Conservation (phyloP, 108 stramenopile species). For the Fragilaria radians region DNA sequence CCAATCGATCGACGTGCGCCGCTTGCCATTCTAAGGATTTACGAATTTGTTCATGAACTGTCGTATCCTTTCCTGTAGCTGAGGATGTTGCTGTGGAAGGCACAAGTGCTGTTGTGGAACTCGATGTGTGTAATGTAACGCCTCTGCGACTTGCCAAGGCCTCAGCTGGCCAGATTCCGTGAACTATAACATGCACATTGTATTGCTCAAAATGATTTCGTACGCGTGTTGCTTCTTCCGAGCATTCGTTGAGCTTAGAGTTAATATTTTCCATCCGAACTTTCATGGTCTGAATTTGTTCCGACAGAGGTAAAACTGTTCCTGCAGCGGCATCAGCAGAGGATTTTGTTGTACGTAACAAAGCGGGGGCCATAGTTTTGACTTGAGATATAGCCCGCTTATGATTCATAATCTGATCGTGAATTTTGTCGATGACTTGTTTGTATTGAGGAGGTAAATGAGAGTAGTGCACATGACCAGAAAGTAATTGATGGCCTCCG, state of each 20-base stretch:
- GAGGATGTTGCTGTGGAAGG: neutral
- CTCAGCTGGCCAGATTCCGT: conserved; percentile 77
- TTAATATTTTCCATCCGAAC: conserved; percentile 16
- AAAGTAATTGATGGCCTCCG: conserved; percentile 28
- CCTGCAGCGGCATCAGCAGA: conserved; percentile 55
- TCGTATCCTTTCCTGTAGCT: conserved; percentile 9
- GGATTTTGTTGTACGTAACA: conserved; percentile 25
- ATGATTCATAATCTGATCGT: conserved; percentile 76
- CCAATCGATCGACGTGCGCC: conserved; percentile 62
- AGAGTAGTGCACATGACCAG: conserved; percentile 54
- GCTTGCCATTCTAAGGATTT: conserved; percentile 48
- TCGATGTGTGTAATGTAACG: conserved; percentile 19
- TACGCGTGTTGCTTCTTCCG: conserved; percentile 11
- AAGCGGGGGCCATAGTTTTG: conserved; percentile 60
- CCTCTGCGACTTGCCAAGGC: conserved; percentile 50
- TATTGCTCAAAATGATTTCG: conserved; percentile 3
- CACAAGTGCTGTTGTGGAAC: neutral
- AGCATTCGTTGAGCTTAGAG: conserved; percentile 15
- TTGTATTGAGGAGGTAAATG: conserved; percentile 53
- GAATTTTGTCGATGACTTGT: conserved; percentile 58
- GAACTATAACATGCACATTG: conserved; percentile 32
- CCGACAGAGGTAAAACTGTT: conserved; percentile 14
- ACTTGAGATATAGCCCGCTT: conserved; percentile 53
- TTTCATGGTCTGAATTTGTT: conserved; percentile 25
- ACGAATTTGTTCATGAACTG: conserved; percentile 16